phyloP scores from a whole-genome alignment of 345 rosid species.

The Sonneratia caseolaris region DNA sequence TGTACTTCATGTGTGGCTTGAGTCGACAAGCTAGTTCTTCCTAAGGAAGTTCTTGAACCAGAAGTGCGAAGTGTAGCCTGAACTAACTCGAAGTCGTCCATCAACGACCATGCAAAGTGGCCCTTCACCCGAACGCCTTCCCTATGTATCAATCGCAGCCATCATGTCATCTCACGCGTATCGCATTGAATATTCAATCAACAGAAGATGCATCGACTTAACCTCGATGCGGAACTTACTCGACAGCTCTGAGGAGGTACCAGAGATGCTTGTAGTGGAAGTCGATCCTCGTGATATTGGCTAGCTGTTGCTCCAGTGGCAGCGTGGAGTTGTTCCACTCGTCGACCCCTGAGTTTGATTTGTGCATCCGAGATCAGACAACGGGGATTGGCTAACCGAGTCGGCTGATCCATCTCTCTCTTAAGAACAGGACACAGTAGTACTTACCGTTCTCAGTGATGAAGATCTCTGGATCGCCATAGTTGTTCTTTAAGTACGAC shows the following conservation, averaged over 20 bases:
- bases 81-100: conserved; percentile 35
- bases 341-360: conserved; percentile 25
- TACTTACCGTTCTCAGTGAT: conserved; percentile 12
- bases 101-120: conserved; percentile 37
- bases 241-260: conserved; percentile 19
- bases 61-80: conserved; percentile 20
- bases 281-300: conserved; percentile 26
- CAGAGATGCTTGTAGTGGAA: conserved; percentile 21
- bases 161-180: neutral
- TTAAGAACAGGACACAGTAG: no score
- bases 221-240: neutral
- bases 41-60: conserved; percentile 19
- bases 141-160: neutral
- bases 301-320: conserved; percentile 17
- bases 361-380: conserved; percentile 12
- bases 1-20: no score
- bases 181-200: neutral
- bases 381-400: no score
- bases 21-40: no score
- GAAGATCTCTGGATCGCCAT: conserved; percentile 6
- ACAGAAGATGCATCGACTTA: neutral
- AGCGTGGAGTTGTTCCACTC: conserved; percentile 23
- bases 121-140: conserved; percentile 24
- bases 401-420: no score
- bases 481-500: conserved; percentile 6